Evolutionary conservation across 345 rosid genomes (phyloP).

Genomic region (Camelina neglecta): DNA sequence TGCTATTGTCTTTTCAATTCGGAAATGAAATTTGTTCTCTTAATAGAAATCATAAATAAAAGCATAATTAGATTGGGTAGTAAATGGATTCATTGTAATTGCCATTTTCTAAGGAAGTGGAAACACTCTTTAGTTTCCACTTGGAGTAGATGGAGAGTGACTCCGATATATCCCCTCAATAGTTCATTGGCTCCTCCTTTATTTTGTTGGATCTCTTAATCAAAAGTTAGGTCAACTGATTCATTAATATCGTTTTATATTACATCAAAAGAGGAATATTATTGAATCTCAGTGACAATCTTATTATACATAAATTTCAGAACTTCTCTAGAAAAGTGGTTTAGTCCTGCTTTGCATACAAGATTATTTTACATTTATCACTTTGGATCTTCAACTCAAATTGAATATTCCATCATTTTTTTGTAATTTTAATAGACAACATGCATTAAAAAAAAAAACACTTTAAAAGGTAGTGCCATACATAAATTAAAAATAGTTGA

Average conservation of each 20-base stretch:
- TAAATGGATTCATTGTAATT: constrained; percentile 42
- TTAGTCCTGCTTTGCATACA: background rate
- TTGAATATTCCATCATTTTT: background rate
- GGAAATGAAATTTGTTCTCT: background rate
- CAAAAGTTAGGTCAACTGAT: constrained; percentile 40
- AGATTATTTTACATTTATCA: background rate
- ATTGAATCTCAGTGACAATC: background rate
- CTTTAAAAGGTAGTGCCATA: background rate
- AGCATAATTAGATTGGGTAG: background rate
- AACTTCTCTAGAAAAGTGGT: background rate
- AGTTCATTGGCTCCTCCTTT: constrained; percentile 27
- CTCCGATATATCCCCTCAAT: constrained; percentile 20
- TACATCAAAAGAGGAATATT: constrained; percentile 4
- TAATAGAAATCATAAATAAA: background rate
- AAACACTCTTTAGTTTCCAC: constrained; percentile 43
- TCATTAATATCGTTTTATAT: constrained; percentile 10
- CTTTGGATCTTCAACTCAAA: background rate
- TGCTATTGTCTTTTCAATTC: background rate
- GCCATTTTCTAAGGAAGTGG: constrained; percentile 39
- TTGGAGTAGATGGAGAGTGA: constrained; percentile 34
- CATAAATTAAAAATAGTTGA: background rate
- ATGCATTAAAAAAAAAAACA: background rate
- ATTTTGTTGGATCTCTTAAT: constrained; percentile 6
- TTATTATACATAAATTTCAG: background rate
- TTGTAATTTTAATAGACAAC: background rate